Percentiles rank a stretch among this genome's conserved stretches.
phyloP scores from a whole-genome alignment of 176 grass and related monocot species.

The Aegilops sharonensis region DNA sequence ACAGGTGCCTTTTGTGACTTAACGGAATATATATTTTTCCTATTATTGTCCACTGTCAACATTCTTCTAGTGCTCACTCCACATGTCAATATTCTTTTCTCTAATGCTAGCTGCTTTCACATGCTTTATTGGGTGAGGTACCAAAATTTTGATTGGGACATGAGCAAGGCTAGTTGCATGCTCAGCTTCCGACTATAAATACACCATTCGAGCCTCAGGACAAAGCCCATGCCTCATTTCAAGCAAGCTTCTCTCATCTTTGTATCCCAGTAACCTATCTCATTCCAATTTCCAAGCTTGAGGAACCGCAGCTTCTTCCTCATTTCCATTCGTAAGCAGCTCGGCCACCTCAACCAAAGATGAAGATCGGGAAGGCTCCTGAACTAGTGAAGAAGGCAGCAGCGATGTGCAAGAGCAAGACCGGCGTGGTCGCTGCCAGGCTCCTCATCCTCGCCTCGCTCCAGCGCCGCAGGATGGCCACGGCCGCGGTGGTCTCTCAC shows the following conservation, averaged over 20 bases:
- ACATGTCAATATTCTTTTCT: background rate
- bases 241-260: background rate
- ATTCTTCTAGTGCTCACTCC: too few species aligned
- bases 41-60: background rate
- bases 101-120: slow-evolving; percentile 12
- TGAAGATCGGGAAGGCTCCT: background rate
- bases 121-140: background rate
- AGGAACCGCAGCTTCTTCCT: background rate
- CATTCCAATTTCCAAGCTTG: slow-evolving; percentile 31
- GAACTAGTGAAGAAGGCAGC: background rate
- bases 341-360: background rate
- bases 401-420: background rate
- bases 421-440: background rate
- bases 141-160: slow-evolving; percentile 11
- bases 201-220: background rate
- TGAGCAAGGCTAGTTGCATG: background rate
- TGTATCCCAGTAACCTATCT: background rate
- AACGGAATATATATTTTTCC: too few species aligned
- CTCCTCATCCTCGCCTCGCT: background rate
- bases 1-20: background rate
- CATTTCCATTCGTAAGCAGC: background rate
- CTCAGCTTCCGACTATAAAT: background rate
- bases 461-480: background rate
- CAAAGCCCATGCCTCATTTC: slow-evolving; percentile 35
- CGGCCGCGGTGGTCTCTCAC: background rate